These are phyloP conservation scores for Ramularia endophylla DNA, from an alignment of 2,329 filamentous ascomycete species.

Conservation along the genomic window DNA sequence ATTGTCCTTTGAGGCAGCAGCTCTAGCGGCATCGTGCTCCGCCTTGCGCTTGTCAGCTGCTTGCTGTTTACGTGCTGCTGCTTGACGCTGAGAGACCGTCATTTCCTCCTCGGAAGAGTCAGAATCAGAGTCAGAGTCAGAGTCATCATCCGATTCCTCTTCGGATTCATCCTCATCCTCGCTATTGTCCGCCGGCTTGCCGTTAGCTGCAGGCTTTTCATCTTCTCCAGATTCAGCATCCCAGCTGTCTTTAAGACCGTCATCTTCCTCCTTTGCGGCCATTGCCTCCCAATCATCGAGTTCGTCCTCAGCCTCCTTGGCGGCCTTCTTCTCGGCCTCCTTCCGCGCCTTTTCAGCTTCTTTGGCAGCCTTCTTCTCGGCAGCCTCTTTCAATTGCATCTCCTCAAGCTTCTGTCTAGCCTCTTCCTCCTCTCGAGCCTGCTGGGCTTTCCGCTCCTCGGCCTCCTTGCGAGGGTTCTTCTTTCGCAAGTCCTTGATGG, in stretches of 20 bases:
- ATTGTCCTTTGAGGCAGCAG: constrained; percentile 86
- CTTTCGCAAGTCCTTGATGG: constrained; percentile 65
- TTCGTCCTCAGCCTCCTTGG: constrained; percentile 58
- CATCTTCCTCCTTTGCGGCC: constrained; percentile 66
- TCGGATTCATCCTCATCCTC: constrained; percentile 34
- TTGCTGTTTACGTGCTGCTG: constrained; percentile 76
- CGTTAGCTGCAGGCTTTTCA: constrained; percentile 34
- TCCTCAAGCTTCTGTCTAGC: constrained; percentile 53
- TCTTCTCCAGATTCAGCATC: constrained; percentile 79
- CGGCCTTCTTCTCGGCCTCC: constrained; percentile 63
- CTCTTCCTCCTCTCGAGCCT: constrained; percentile 45
- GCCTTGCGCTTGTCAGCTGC: constrained; percentile 83
- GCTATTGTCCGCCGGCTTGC: constrained; percentile 29
- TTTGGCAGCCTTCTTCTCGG: constrained; percentile 71
- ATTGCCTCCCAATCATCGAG: constrained; percentile 82
- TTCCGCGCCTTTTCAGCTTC: constrained; percentile 66
- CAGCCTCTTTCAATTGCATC: constrained; percentile 47
- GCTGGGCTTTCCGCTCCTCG: constrained; percentile 44
- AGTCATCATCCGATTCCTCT: constrained; percentile 37
- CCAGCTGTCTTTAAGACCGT: constrained; percentile 87
- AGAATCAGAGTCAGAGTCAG: constrained; percentile 52
- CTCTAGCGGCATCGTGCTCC: constrained; percentile 85
- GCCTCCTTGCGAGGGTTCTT: constrained; percentile 62
- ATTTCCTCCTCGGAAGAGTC: constrained; percentile 63
- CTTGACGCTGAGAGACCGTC: constrained; percentile 66